These are phyloP conservation scores for Lasiodiplodia citricola DNA, from an alignment of 2,329 filamentous ascomycete genomes.

Conservation along the genomic window DNA sequence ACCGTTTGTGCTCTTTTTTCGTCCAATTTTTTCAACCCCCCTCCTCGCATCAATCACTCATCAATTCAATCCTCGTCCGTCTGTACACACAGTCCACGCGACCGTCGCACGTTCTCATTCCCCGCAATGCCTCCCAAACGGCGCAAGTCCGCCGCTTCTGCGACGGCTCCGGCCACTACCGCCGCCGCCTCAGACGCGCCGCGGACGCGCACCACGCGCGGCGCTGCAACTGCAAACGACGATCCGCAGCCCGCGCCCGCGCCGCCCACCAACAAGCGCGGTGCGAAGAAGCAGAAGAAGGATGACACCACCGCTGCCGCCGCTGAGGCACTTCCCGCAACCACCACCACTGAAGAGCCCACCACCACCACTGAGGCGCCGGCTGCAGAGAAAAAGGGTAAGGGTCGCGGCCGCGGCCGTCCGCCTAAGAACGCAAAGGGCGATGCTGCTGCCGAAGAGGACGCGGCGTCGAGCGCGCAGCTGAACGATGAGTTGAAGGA, in stretches of 20 bases:
- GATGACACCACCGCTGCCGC: not conserved
- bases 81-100: not conserved
- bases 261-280: not conserved
- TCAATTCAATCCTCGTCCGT: no score
- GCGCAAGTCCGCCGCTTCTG: slow-evolving; percentile 26
- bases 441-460: not conserved
- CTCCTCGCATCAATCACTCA: not conserved
- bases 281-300: slow-evolving; percentile 1
- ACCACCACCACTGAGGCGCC: no score
- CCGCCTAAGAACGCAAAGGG: not conserved
- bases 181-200: slow-evolving; percentile 5
- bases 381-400: not conserved
- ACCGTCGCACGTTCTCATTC: not conserved
- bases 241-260: not conserved
- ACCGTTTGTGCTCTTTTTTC: not conserved
- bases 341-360: slow-evolving; percentile 6
- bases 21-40: not conserved
- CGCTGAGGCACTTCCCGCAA: not conserved
- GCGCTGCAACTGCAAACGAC: not conserved
- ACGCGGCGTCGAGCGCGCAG: not conserved
- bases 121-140: slow-evolving; percentile 27
- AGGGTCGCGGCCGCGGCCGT: slow-evolving; percentile 10
- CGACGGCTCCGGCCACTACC: not conserved
- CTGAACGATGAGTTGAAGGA: slow-evolving; percentile 20
- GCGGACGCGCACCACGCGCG: slow-evolving; percentile 13